Evolutionary conservation across 1,284 basidiomycete genomes (phyloP), one percentile per base, ranked within the genome.

Genomic region (Vanrija sp.): DNA sequence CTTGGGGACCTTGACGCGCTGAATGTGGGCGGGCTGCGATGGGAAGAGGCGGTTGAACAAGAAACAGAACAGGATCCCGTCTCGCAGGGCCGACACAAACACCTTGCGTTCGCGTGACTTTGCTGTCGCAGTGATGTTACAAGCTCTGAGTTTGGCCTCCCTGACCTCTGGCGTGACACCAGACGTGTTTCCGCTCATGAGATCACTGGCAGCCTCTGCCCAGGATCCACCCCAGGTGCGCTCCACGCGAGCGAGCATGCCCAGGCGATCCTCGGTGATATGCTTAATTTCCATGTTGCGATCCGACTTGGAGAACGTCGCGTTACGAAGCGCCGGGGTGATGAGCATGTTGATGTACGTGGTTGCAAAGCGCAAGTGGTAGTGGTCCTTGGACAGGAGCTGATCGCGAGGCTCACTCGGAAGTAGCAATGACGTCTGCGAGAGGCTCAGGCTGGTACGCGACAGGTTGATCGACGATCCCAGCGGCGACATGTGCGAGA

Each of bases 61-160:
- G 56, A 89, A 85, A 83, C 89, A 92, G 20, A 94, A 80, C 24
- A 93, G 82, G 69, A 85, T 87, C 2, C 90, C 90, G 77, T 94
- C 90, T 62, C 83, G 77, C 56, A 92, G 69, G 1, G 86, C 84
- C 53, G 88, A 86, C 44, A 80, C 80, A 66, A 92, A 91, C 35
- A 83, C 71, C 54, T 79, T 81, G 57, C 77, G 65, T 73, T 92
- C 88, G 61, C 84, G 78, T 61, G 89, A 87, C 71, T 88, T 88
- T 27, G 84, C 84, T 8, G 68, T 45, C 75, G 79, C 54, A 67
- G 77, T 68, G 77, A 83, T 52, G 78, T 66, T 43, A 75, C 78
- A 54, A 64, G 73, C 35, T 68, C 77, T 54, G 61, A 76, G 61
- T 71, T 65, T 54, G 59, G 77, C 45, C 75, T 81, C 48, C 77